Percentiles rank a stretch among this genome's conserved stretches.
Conservation (phyloP, 805 yeast genomes). For the Kuraishia cidri region DNA sequence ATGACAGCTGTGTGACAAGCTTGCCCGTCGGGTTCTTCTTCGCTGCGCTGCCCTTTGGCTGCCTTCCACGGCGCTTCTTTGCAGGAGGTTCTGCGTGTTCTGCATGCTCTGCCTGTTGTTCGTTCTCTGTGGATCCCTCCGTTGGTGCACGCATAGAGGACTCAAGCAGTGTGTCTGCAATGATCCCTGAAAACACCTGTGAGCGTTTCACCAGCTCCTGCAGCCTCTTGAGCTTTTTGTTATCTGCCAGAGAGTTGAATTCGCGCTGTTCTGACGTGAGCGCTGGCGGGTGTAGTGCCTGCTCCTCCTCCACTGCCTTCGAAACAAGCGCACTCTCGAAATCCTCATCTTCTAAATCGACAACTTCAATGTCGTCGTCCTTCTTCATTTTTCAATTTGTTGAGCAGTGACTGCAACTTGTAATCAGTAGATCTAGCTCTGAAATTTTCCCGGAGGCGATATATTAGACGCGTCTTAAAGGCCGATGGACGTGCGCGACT, state of each 20-base stretch:
- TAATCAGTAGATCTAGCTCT: no score
- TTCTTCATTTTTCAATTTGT: not conserved
- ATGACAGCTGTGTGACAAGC: slow-evolving; percentile 1
- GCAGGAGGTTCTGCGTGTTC: slow-evolving; percentile 11
- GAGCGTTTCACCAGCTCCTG: slow-evolving; percentile 78
- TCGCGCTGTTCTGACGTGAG: no score
- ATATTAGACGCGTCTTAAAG: no score
- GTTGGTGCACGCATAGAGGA: slow-evolving; percentile 21
- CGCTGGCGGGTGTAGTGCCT: slow-evolving; percentile 2
- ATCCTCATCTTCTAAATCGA: slow-evolving; percentile 8
- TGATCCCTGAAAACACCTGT: slow-evolving; percentile 78
- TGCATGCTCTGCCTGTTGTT: slow-evolving; percentile 5
- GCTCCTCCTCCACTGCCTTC: slow-evolving; percentile 11
- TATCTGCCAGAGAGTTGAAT: slow-evolving; percentile 37
- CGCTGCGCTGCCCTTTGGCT: slow-evolving; percentile 5
- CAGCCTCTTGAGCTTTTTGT: slow-evolving; percentile 54
- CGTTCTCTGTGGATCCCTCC: slow-evolving; percentile 7
- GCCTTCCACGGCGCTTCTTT: slow-evolving; percentile 12
- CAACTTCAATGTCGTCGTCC: not conserved
- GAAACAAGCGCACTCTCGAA: slow-evolving; percentile 14
- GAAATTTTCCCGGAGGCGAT: no score
- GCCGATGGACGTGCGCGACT: no score
- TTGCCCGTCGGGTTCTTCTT: slow-evolving; percentile 13
- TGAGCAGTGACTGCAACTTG: no score
- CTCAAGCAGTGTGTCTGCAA: slow-evolving; percentile 67